Base-by-base conservation (phyloP, 2,329 filamentous ascomycete genomes). In the Ceratocystis cacaofunesta region DNA sequence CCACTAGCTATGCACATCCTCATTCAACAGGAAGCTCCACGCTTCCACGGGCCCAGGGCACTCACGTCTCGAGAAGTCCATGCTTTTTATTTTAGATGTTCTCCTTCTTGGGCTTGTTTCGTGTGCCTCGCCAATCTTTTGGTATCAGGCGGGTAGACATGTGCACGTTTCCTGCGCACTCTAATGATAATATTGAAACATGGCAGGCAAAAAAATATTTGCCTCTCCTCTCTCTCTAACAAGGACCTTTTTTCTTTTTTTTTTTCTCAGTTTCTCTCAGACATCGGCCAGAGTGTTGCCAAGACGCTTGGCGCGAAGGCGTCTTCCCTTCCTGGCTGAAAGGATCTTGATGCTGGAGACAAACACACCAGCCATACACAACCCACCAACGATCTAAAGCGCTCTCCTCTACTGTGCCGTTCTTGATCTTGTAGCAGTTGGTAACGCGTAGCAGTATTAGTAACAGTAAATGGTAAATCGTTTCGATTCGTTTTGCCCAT, bases 1-100 rank as follows among this genome's bases (percentile, higher is more conserved):
- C 15, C 52, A 57, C 52, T 28, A 57, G 52, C 25, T 30, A 4
- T 46, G 36, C 60, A 60, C 55, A 65, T 61, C 52, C 63, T 65
- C 8, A 50, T 65, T 52, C 36, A 19, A 6, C 19, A 41, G 28
- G 36, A 41, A 15, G 3, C 36, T 15, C 36, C 3, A 41, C 12
- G 36, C 50, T 60, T 46, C 50, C 50, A 43, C 22, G 44, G 52
- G 52, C 52, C 25, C 52, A 57, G 52, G 52, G 52, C 52, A 57
- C 25, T 19, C 25, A 57, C 6, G 44, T 60, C 57, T 48, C 46
- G 32, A n/a, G 36, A 22, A 62, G 32, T 57, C 32, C 8, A 50
- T 15, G 15, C 43, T 63, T 32, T n/a, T 60, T 55, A 32, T 58
- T 63, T 48, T 36, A 58, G 5, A 17, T 61, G 4, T 25, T 61